Evolutionary conservation across 495 filamentous ascomycete species (phyloP), one percentile per base, ranked within the genome.

Genomic region (Podospora sp.): DNA sequence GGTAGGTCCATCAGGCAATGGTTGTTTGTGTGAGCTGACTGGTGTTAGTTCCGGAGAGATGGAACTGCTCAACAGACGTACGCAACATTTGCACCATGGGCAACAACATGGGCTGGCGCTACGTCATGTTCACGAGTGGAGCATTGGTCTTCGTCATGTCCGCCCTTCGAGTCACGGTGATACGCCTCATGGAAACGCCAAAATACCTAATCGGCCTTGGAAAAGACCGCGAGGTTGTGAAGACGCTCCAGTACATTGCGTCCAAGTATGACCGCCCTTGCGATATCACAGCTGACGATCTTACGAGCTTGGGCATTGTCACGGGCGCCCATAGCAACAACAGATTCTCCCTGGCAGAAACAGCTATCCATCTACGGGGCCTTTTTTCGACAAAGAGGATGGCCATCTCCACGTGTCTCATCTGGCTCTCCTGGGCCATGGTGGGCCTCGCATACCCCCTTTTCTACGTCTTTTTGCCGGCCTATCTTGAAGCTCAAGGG

Each of bases 91-190:
- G 91, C 72, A 84, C 80, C 21, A 85, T 81, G 68, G 78, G 79
- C 33, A 79, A 88, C 64, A 94, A 93, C 70, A 89, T 87, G 87
- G 92, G 92, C 65, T 96, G 92, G 92, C 81, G 92, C 67, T 96
- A 95, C 66, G 79, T 93, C 67, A 85, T 89, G 71, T 85, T 85
- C 73, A 85, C 88, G 1, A 83, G 81, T 49, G 90, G 90, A 20
- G 85, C 85, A 21, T 81, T 92, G 50, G 88, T 91, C 35, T 84
- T 92, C 55, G 75, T 87, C 55, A 84, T 93, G 78, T 87, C 83
- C 18, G 74, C 92, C 49, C 75, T 86, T 2, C 88, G 91, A 22
- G 72, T 92, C n/a, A 88, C 86, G 1, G 80, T 92, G 62, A 85
- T 93, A 69, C 83, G 85, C 0, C 79, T 92, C 3, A 78, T 82